Base-by-base conservation (phyloP, 257 asterid species). In the Mentha longifolia region DNA sequence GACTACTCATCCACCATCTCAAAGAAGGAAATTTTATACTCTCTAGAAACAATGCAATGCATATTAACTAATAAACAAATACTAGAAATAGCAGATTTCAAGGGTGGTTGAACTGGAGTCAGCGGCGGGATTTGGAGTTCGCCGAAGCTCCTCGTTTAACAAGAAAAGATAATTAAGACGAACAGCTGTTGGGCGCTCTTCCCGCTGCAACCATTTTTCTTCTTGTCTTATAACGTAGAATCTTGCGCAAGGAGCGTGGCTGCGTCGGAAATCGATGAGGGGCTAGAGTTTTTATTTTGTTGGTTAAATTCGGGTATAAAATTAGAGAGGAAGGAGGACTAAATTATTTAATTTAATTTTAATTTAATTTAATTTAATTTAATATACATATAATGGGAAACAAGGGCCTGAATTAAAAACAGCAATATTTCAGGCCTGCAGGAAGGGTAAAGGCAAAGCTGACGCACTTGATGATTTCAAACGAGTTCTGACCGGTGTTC, bases 101-200 rank as follows among this genome's bases (percentile, higher is more conserved):
- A 70, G 71, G 46, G 70, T 12, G 15, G 42, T 61, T 13, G 76
- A 14, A 45, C 8, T 51, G 0, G 52, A 55, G 72, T 37, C n/a
- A 41, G 73, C 15, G 47, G 57, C 57, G 19, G 73, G 65, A 51
- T 20, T 49, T 37, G 66, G 62, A 68, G 56, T 45, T 66, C 16
- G 61, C 45, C 50, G 65, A 69, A 60, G 73, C 61, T 77, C 85
- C 88, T 81, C 82, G 90, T 77, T 77, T 78, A 45, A 70, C 2
- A 9, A 80, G 83, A 85, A 74, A 78, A 71, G 73, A 70, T 72
- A 83, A 59, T 83, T 68, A 83, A 65, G 74, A 46, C 16, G 4
- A 76, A 79, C 86, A 82, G 86, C 85, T 83, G 85, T 77, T 65
- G 59, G 60, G 45, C 78, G 59, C 75, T 67, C 73, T 61, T 63